A percentile compares a stretch with the other conserved stretches of the same genome.
Evolutionary conservation across 2,329 filamentous ascomycete species (phyloP).

Genomic region (Pseudogymnoascus sp.): DNA sequence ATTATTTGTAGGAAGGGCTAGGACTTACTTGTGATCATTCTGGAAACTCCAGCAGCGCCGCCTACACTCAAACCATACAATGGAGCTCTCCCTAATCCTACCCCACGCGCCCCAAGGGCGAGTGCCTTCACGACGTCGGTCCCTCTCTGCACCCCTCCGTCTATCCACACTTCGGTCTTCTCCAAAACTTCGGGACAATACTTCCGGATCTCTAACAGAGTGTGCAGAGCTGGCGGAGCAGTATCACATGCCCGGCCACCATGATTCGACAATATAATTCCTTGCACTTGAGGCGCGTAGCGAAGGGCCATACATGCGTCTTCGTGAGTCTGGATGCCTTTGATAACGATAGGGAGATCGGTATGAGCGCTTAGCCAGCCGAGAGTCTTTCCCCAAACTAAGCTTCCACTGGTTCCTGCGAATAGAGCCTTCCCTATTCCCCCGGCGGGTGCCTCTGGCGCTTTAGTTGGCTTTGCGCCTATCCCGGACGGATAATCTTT

Average conservation of each 20-base stretch:
- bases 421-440: conserved; percentile 48
- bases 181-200: conserved; percentile 14
- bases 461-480: conserved; percentile 40
- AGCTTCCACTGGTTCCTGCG: conserved; percentile 44
- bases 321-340: conserved; percentile 57
- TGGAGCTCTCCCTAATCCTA: conserved; percentile 12
- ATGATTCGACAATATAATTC: conserved; percentile 62
- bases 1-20: neutral
- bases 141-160: conserved; percentile 13
- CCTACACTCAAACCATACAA: conserved; percentile 41
- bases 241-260: conserved; percentile 50
- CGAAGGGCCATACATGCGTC: conserved; percentile 55
- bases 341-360: conserved; percentile 50
- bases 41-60: conserved; percentile 43
- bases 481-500: conserved; percentile 43
- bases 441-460: conserved; percentile 27
- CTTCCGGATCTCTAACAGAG: conserved; percentile 30
- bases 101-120: conserved; percentile 12
- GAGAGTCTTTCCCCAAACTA: conserved; percentile 57
- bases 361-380: conserved; percentile 53
- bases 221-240: conserved; percentile 45
- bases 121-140: conserved; percentile 15
- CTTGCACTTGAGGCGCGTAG: conserved; percentile 34
- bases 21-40: conserved; percentile 35
- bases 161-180: conserved; percentile 13